Evolutionary conservation across 805 yeast genomes (phyloP).

Genomic region (Kodamaea sagamina): DNA sequence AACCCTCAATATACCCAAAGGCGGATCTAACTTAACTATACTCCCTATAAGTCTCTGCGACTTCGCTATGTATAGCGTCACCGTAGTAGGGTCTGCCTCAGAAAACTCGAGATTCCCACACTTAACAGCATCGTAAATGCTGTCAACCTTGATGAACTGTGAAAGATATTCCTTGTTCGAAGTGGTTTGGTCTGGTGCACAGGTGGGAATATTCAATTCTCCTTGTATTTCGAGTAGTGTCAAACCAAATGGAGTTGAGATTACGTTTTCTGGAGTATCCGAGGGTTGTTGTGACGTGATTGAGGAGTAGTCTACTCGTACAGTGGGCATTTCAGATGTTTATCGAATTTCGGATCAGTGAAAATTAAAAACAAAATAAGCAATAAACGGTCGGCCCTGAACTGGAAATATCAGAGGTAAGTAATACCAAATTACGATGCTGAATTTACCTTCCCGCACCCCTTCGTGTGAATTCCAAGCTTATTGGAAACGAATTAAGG

Average conservation of each 20-base stretch:
- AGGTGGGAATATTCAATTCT: conserved; percentile 51
- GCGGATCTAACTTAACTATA: conserved; percentile 59
- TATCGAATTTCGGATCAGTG: too few species aligned
- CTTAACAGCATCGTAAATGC: conserved; percentile 46
- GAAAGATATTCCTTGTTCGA: conserved; percentile 31
- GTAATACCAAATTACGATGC: too few species aligned
- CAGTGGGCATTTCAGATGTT: conserved; percentile 16
- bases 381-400: too few species aligned
- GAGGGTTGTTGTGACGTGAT: conserved; percentile 4
- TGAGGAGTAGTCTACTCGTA: conserved; percentile 11
- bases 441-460: too few species aligned
- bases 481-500: too few species aligned
- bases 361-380: too few species aligned
- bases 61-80: conserved; percentile 63
- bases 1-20: conserved; percentile 62
- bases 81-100: conserved; percentile 40
- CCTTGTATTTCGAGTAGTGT: conserved; percentile 74
- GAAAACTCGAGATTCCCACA: conserved; percentile 54
- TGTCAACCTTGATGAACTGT: conserved; percentile 38
- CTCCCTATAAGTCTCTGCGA: conserved; percentile 70
- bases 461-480: too few species aligned
- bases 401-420: too few species aligned
- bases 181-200: conserved; percentile 33
- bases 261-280: conserved; percentile 18
- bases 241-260: conserved; percentile 60